These are phyloP conservation scores for Lachnellula occidentalis DNA, from an alignment of 2,329 filamentous ascomycete genomes.

Conservation along the genomic window DNA sequence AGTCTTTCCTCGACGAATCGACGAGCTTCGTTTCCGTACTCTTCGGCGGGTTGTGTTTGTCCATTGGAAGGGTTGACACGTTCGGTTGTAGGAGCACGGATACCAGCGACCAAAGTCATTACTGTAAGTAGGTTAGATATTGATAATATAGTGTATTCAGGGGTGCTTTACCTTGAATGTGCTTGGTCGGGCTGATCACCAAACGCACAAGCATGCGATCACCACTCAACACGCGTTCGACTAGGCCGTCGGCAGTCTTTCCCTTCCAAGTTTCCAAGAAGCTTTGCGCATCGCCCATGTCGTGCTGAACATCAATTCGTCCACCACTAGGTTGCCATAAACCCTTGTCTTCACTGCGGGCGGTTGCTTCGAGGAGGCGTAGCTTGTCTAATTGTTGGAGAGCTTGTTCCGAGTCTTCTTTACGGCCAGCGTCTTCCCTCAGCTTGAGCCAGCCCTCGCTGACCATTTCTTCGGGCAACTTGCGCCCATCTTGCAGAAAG, in stretches of 20 bases:
- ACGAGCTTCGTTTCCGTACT: slow-evolving; percentile 83
- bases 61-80: slow-evolving; percentile 64
- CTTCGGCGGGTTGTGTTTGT: slow-evolving; percentile 77
- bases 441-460: slow-evolving; percentile 90
- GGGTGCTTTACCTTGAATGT: slow-evolving; percentile 46
- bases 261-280: slow-evolving; percentile 84
- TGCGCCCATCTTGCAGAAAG: slow-evolving; percentile 67
- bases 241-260: slow-evolving; percentile 74
- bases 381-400: slow-evolving; percentile 70
- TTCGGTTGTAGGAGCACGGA: slow-evolving; percentile 85
- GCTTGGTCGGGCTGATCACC: slow-evolving; percentile 73
- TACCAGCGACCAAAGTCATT: slow-evolving; percentile 81
- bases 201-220: slow-evolving; percentile 85
- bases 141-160: background rate
- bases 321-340: slow-evolving; percentile 66
- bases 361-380: slow-evolving; percentile 69
- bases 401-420: slow-evolving; percentile 78
- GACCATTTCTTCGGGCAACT: slow-evolving; percentile 76
- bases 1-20: slow-evolving; percentile 81
- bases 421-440: slow-evolving; percentile 86
- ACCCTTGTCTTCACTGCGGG: slow-evolving; percentile 73
- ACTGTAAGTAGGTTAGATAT: slow-evolving; percentile 52
- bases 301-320: slow-evolving; percentile 72
- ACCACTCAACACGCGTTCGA: slow-evolving; percentile 87
- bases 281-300: slow-evolving; percentile 66